Conservation (phyloP, 78 protist species). For the Monosiga brevicollis region DNA sequence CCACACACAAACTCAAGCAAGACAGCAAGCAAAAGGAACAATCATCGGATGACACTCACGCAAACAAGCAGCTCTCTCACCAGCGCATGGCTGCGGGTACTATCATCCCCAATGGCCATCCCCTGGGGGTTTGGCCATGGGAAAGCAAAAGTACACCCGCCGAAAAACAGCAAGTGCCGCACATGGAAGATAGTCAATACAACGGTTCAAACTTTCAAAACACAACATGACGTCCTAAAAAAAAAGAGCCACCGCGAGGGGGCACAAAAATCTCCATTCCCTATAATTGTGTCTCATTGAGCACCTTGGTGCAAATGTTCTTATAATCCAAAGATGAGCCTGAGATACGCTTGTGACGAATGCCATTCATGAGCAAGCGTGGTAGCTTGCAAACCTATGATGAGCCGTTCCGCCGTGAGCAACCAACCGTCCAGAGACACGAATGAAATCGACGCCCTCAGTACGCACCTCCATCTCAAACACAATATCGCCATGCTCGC, state of each 20-base stretch:
- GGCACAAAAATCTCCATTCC: background rate
- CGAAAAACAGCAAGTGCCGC: background rate
- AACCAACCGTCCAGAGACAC: too few species aligned
- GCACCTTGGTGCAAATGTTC: background rate
- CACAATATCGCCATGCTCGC: background rate
- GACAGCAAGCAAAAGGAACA: too few species aligned
- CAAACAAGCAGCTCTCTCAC: too few species aligned
- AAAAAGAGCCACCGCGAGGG: background rate
- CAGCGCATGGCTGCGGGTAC: too few species aligned
- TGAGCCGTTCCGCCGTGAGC: too few species aligned
- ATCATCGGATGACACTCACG: too few species aligned
- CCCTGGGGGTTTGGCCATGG: too few species aligned
- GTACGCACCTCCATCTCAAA: conserved; percentile 38
- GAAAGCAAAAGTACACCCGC: background rate
- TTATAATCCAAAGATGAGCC: conserved; percentile 32
- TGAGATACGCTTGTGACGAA: conserved; percentile 36
- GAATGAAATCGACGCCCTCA: background rate
- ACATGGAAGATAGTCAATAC: background rate
- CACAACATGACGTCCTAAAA: background rate
- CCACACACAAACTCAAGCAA: too few species aligned
- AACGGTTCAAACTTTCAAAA: too few species aligned
- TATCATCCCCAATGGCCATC: too few species aligned
- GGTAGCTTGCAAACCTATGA: conserved; percentile 36
- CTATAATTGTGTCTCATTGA: conserved; percentile 10
- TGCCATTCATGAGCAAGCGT: conserved; percentile 29